Percentiles rank a stretch among this genome's conserved stretches.
Conservation (phyloP, 176 grass and related monocot species). For the Paspalum vaginatum region DNA sequence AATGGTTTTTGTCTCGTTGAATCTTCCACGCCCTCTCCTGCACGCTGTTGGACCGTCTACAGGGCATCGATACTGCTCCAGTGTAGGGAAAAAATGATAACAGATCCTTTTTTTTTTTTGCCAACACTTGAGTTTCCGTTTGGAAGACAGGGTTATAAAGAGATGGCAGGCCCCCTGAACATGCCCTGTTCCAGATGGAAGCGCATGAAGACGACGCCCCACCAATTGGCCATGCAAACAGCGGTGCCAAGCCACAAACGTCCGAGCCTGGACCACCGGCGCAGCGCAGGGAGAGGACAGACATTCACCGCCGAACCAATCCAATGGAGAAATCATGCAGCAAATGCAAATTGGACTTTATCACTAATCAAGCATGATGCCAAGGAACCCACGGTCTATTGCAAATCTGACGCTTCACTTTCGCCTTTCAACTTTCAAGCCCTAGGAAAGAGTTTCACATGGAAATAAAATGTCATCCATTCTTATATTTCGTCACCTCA, state of each 20-base stretch:
- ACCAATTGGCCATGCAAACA: background rate
- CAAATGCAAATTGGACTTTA: background rate
- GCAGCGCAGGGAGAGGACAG: background rate
- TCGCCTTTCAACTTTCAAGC: background rate
- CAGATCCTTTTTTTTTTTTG: background rate
- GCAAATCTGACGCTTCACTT: background rate
- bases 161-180: background rate
- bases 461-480: background rate
- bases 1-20: background rate
- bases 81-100: background rate
- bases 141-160: background rate
- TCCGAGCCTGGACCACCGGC: background rate
- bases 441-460: background rate
- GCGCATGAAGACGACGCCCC: background rate
- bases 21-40: background rate
- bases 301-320: background rate
- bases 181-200: background rate
- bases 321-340: background rate
- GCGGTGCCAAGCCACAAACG: background rate
- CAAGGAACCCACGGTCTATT: background rate
- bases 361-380: background rate
- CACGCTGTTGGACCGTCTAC: background rate
- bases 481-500: background rate
- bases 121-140: background rate
- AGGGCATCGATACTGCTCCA: background rate